Base-by-base conservation (phyloP, 2,329 filamentous ascomycete genomes). In the Scytalidium sp. region DNA sequence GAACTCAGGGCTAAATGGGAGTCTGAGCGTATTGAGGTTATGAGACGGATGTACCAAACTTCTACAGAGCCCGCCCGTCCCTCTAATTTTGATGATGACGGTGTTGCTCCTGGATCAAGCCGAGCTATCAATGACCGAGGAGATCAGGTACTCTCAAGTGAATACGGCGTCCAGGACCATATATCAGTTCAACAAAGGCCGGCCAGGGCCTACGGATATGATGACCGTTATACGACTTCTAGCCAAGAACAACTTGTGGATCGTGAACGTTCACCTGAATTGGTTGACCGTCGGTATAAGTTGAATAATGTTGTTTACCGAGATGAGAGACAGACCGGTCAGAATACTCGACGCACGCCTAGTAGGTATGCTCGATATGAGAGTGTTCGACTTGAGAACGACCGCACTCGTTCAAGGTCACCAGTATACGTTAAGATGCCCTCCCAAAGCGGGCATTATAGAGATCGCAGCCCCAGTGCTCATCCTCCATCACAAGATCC, bases 341-440 rank as follows among this genome's bases (percentile, higher is more conserved):
- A 61, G 43, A 56, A 55, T 40, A 51, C 54, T 46, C 54, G 60
- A 32, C 60, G 58, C 29, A 60, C 60, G 25, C 61, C 62, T 11
- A 63, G 61, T 46, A 61, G 64, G 54, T 65, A 61, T 55, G 61
- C 63, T 47, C 49, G 64, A 21, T 67, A 66, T 49, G 64, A 65
- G 51, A 64, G 61, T 54, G 61, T 64, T 46, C 57, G 64, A 54
- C 56, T 61, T n/a, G 57, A 62, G 50, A 58, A 58, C 50, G 64
- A 64, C 39, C 62, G 61, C 45, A 56, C 58, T 13, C 65, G 63
- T 53, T 67, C 67, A 15, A 62, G 60, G 44, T 68, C 68, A 36
- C 65, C 67, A 46, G 56, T 62, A 49, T 67, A 66, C 57, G 55
- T 63, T 49, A 64, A 64, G 32, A 50, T 62, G 19, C 58, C 56